A percentile compares a stretch with the other conserved stretches of the same genome.
Evolutionary conservation across 2,329 filamentous ascomycete species (phyloP).

Genomic region (Aspergillus felis): DNA sequence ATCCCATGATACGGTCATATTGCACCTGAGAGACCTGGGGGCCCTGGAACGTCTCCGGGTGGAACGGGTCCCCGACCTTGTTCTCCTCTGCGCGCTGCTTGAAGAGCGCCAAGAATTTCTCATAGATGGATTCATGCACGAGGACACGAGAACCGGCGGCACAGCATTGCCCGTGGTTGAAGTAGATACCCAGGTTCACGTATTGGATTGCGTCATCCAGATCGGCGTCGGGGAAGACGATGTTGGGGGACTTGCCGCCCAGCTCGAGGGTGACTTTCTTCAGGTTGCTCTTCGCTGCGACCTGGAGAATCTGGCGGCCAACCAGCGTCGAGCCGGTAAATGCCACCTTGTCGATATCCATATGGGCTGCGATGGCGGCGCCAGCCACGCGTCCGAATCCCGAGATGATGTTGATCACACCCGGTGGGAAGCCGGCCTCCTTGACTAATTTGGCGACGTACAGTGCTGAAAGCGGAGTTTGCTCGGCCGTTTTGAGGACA

Average conservation of each 20-base stretch:
- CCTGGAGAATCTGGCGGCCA: constrained; percentile 59
- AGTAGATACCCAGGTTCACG: constrained; percentile 26
- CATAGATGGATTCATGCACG: constrained; percentile 23
- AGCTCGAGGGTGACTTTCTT: constrained; percentile 59
- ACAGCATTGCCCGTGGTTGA: constrained; percentile 26
- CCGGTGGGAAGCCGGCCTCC: constrained; percentile 59
- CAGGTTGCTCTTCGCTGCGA: constrained; percentile 58
- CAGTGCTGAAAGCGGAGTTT: constrained; percentile 65
- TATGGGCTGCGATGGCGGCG: constrained; percentile 60
- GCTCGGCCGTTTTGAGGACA: constrained; percentile 62
- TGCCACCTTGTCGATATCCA: constrained; percentile 62
- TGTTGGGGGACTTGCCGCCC: constrained; percentile 26
- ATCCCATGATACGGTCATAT: constrained; percentile 77
- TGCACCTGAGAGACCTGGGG: constrained; percentile 79
- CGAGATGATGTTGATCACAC: constrained; percentile 62
- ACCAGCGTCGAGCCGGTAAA: constrained; percentile 61
- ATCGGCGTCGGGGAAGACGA: constrained; percentile 23
- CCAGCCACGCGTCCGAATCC: constrained; percentile 76
- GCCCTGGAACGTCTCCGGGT: constrained; percentile 74
- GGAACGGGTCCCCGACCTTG: constrained; percentile 77
- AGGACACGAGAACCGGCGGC: constrained; percentile 22
- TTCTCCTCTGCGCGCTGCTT: constrained; percentile 70
- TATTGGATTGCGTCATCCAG: constrained; percentile 25
- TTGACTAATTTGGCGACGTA: constrained; percentile 52
- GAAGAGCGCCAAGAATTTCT: constrained; percentile 66